These are phyloP conservation scores for Calonectria ilicicola DNA, from an alignment of 2,329 filamentous ascomycete species.

Conservation along the genomic window DNA sequence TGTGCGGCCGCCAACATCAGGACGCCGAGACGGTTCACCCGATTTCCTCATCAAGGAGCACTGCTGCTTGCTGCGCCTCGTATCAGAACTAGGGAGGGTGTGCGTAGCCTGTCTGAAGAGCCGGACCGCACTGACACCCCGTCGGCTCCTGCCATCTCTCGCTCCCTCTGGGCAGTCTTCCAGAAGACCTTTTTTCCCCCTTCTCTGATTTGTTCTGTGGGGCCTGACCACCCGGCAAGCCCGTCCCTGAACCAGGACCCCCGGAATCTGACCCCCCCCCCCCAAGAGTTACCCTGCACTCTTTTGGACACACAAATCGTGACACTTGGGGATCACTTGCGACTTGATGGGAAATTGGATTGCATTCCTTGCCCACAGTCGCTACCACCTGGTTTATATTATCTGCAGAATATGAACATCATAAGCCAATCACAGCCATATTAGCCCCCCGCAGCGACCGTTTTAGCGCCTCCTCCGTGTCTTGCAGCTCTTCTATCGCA, in stretches of 20 bases:
- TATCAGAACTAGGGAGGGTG: constrained; percentile 31
- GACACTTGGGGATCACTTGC: constrained; percentile 23
- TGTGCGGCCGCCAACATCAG: constrained; percentile 43
- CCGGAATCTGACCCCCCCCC: constrained; percentile 15
- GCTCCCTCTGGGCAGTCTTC: constrained; percentile 15
- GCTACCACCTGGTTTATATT: constrained; percentile 34
- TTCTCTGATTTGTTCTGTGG: constrained; percentile 43
- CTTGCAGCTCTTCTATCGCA: constrained; percentile 13
- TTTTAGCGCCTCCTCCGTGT: constrained; percentile 29
- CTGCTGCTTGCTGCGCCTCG: constrained; percentile 26
- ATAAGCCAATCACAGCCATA: constrained; percentile 39
- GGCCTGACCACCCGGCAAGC: constrained; percentile 33
- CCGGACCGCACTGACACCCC: constrained; percentile 33
- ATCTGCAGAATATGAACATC: constrained; percentile 36
- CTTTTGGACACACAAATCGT: constrained; percentile 9
- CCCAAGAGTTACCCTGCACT: constrained; percentile 17
- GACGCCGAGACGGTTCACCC: constrained; percentile 31
- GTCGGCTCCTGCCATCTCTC: constrained; percentile 17
- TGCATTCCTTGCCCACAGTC: constrained; percentile 25
- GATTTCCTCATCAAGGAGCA: constrained; percentile 36
- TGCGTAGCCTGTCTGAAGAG: constrained; percentile 26
- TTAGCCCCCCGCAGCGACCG: constrained; percentile 35
- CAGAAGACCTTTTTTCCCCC: constrained; percentile 25
- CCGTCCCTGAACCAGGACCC: constrained; percentile 36
- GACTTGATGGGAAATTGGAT: constrained; percentile 43